Evolutionary conservation across 2,329 filamentous ascomycete species (phyloP).

Genomic region (Fusarium mexicanum): DNA sequence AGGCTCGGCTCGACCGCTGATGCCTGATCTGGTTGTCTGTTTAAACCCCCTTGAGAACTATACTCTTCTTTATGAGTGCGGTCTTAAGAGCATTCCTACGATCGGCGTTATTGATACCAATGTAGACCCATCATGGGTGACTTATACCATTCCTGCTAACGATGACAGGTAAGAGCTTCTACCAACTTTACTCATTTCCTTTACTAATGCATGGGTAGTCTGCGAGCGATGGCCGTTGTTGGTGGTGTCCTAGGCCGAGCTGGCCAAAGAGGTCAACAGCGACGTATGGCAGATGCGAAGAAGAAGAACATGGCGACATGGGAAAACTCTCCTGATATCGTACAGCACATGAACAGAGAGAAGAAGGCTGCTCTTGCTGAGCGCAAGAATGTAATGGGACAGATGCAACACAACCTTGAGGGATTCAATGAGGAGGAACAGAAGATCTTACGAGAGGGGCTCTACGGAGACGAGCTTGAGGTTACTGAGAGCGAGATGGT

Average conservation of each 20-base stretch:
- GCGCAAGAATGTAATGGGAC: slow-evolving; percentile 51
- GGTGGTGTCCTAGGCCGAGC: slow-evolving; percentile 87
- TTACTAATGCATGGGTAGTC: slow-evolving; percentile 59
- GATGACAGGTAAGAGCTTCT: slow-evolving; percentile 78
- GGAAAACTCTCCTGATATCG: slow-evolving; percentile 59
- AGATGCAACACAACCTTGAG: slow-evolving; percentile 48
- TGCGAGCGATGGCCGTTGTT: slow-evolving; percentile 83
- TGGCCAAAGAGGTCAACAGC: slow-evolving; percentile 78
- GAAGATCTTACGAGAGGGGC: slow-evolving; percentile 45
- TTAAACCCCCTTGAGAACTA: slow-evolving; percentile 95
- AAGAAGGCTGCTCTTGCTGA: slow-evolving; percentile 44
- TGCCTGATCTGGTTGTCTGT: slow-evolving; percentile 91
- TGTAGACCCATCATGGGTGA: slow-evolving; percentile 90
- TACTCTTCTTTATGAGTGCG: slow-evolving; percentile 90
- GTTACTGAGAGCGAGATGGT: slow-evolving; percentile 52
- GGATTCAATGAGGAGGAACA: slow-evolving; percentile 53
- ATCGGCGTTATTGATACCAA: slow-evolving; percentile 96
- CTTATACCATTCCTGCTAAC: slow-evolving; percentile 95
- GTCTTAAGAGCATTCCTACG: slow-evolving; percentile 86
- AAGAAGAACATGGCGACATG: slow-evolving; percentile 70
- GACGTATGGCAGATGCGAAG: slow-evolving; percentile 70
- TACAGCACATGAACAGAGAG: slow-evolving; percentile 50
- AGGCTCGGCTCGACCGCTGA: slow-evolving; percentile 70
- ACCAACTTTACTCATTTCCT: background rate
- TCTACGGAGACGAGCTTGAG: slow-evolving; percentile 41